A percentile compares a stretch with the other conserved stretches of the same genome.
phyloP scores from a whole-genome alignment of 441 rosid species.

The Eutrema salsugineum region DNA sequence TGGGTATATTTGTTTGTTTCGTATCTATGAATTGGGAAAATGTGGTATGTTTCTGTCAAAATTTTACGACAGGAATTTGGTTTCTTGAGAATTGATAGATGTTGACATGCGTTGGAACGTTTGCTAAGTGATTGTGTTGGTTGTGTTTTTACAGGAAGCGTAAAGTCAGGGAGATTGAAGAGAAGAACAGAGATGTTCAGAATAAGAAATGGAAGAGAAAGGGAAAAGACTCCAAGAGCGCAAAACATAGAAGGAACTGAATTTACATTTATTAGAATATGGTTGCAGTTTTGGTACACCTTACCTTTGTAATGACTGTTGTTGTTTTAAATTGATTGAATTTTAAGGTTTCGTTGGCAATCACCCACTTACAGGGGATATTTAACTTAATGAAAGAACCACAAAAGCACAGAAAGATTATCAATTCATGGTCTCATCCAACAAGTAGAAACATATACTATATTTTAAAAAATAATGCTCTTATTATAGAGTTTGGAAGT shows the following conservation, averaged over 20 bases:
- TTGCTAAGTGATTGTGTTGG: neutral
- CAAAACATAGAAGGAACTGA: slow-evolving; percentile 66
- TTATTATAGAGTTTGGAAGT: too few species aligned
- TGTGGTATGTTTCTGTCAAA: neutral
- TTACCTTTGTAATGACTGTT: neutral
- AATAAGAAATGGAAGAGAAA: slow-evolving; percentile 87
- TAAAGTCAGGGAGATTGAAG: slow-evolving; percentile 67
- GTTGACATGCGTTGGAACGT: neutral
- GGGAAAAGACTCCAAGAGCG: slow-evolving; percentile 57
- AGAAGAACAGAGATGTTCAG: slow-evolving; percentile 49
- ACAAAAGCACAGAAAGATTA: too few species aligned
- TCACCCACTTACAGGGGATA: too few species aligned
- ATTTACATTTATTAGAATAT: slow-evolving; percentile 3
- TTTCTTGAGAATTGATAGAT: neutral
- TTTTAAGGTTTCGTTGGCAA: too few species aligned
- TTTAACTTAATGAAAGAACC: too few species aligned
- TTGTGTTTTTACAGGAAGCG: slow-evolving; percentile 59
- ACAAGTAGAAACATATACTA: too few species aligned
- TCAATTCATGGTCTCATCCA: neutral
- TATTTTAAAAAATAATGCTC: too few species aligned
- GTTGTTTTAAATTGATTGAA: neutral
- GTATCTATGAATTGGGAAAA: neutral
- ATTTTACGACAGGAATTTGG: neutral
- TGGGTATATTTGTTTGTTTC: neutral
- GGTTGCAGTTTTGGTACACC: slow-evolving; percentile 1